Base-by-base conservation (phyloP, 1,139 yeast species). In the Petasospora rhodanensis region DNA sequence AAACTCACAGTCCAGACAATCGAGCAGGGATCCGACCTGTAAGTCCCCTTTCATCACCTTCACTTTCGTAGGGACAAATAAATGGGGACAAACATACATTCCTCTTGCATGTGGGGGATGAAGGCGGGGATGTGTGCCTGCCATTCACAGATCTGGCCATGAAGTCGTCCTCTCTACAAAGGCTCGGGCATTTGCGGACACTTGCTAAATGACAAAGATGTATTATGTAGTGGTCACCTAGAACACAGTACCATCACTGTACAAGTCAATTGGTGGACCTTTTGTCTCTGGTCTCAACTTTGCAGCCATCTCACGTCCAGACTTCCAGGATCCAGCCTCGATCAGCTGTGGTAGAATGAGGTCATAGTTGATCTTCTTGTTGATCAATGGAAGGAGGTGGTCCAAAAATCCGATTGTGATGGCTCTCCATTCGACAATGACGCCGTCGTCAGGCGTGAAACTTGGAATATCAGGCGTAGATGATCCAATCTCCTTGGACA, bases 251-350 rank as follows among this genome's bases (percentile, higher is more conserved):
- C 81, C 81, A 46, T 75, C 81, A 35, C 77, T 72, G 38, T 59
- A 51, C 16, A 75, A 54, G 37, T 72, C 75, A 35, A 75, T 74
- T 15, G 81, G 81, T 8, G 81, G 80, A 2, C 79, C 80, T 7
- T 62, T 67, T 1, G 70, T 65, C 13, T 51, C 49, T 3, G 72
- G 66, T 41, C 80, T 64, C 37, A 61, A 47, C 34, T 58, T 49
- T 9, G 64, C 67, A 1, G 81, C 80, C 32, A 73, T 68, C 36
- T 68, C 68, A 32, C 81, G 57, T 1, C 81, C 81, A 4, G 79
- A 72, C 43, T 70, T 70, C 82, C 81, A 76, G 22, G 75, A 66
- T 1, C 82, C 82, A 2, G 81, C 81, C 43, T 76, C 82, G 31
- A 76, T 68, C 31, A 75, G 51, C 48, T 76, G 81, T 2, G 80